phyloP scores from a whole-genome alignment of 768 basidiomycete genomes.

The Mycena galericulata region DNA sequence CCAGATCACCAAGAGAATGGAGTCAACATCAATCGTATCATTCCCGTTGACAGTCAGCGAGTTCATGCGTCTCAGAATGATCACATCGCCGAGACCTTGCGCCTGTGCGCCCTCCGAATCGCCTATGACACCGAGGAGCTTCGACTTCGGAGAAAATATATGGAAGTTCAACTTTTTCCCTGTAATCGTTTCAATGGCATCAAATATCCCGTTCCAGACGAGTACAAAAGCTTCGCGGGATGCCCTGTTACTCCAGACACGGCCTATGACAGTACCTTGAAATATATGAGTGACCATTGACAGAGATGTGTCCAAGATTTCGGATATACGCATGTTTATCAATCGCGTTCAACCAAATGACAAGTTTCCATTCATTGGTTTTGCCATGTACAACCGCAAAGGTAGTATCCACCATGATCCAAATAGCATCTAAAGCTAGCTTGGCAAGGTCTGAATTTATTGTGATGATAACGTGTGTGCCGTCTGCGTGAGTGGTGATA shows the following conservation, averaged over 20 bases:
- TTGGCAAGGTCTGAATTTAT: conserved; percentile 5
- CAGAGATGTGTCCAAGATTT: neutral
- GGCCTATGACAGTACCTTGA: conserved; percentile 2
- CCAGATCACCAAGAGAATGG: neutral
- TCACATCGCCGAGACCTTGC: conserved; percentile 4
- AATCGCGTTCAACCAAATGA: conserved; percentile 12
- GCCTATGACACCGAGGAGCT: neutral
- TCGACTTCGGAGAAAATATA: neutral
- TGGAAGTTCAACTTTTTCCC: neutral
- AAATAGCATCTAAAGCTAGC: neutral
- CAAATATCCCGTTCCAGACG: conserved; percentile 1
- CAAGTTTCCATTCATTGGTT: conserved; percentile 22
- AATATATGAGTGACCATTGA: no score
- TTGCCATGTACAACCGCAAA: conserved; percentile 9
- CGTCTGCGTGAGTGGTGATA: neutral
- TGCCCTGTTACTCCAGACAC: neutral
- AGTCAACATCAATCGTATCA: neutral
- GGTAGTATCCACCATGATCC: conserved; percentile 28
- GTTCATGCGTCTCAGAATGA: conserved; percentile 9
- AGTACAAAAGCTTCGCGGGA: neutral
- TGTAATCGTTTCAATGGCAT: neutral
- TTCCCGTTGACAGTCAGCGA: neutral
- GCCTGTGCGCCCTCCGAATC: conserved; percentile 14
- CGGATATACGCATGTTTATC: neutral
- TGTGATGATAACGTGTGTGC: conserved; percentile 4